Base-by-base conservation (phyloP, 805 yeast genomes). In the Sugiyamaella mastotermitis region DNA sequence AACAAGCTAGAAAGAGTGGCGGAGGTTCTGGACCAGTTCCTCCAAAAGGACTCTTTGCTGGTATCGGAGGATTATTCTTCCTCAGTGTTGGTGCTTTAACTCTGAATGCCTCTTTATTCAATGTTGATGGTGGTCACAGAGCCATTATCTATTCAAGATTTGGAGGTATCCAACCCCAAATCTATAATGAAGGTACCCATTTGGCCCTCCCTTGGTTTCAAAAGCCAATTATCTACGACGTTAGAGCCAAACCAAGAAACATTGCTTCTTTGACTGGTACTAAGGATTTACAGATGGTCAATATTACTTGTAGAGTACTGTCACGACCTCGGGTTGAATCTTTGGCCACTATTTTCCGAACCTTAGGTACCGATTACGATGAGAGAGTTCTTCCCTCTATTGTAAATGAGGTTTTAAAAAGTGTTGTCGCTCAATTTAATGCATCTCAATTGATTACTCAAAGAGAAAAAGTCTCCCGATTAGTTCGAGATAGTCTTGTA, bases 401-500 rank as follows among this genome's bases (percentile, higher is more conserved):
- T 64, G 96, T 90, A 41, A 92, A 92, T 60, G 98, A 92, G 66
- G 97, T 92, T 38, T 73, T 92, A 59, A 92, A 92, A 63, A 76
- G 95, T 1, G 97, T 92, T 34, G 96, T 92, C 45, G 98, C 98
- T 5, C 98, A 92, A 65, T 92, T 90, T 71, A 92, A 92, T 61
- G 98, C 98, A 4, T 83, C 97, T 10, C 98, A 92, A 65, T 76
- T 92, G 56, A 92, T 92, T 61, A 92, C 98, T n/a, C 97, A 92
- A 68, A 86, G 98, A 73, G 98, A 92, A 61, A 83, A 84, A 53
- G 97, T 92, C 14, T 83, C 95, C 2, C 72, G 86, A 53, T 72
- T 92, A 53, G 95, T 92, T 34, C 80, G 92, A 58, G 98, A 92
- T 46, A 86, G 80, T 53, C 73, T 92, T 52, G 77, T 86, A 38